phyloP scores from a whole-genome alignment of 2,329 filamentous ascomycete genomes.

The Talaromyces sp. region DNA sequence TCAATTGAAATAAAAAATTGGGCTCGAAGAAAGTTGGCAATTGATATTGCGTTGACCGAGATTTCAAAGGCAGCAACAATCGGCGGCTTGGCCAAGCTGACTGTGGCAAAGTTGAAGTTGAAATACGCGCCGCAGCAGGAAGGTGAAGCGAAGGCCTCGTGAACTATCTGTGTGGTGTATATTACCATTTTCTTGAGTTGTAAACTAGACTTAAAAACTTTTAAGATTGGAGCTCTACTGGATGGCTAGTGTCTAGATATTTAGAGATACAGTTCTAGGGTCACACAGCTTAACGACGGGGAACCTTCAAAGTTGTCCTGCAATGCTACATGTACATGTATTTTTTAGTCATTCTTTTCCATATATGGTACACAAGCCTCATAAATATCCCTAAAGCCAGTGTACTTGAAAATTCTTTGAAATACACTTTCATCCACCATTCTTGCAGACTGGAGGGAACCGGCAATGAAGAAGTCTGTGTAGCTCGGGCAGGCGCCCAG shows the following conservation, averaged over 20 bases:
- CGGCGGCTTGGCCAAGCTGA: constrained; percentile 11
- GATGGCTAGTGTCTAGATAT: background rate
- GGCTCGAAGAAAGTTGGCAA: constrained; percentile 16
- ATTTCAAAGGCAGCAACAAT: constrained; percentile 28
- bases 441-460: constrained; percentile 28
- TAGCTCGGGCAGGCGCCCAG: constrained; percentile 30
- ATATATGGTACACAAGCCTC: constrained; percentile 6
- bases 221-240: background rate
- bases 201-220: background rate
- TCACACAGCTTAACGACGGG: no score
- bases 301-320: background rate
- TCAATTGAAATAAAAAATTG: constrained; percentile 25
- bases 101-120: constrained; percentile 7
- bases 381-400: constrained; percentile 15
- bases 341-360: background rate
- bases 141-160: background rate
- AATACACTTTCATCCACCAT: constrained; percentile 26
- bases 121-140: background rate
- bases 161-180: no score
- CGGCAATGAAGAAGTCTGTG: constrained; percentile 38
- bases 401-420: constrained; percentile 19
- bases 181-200: no score
- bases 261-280: background rate
- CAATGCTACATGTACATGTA: no score
- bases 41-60: constrained; percentile 49